A percentile compares a stretch with the other conserved stretches of the same genome.
Evolutionary conservation across 1,284 basidiomycete genomes (phyloP).

Genomic region (Cerioporus squamosus): DNA sequence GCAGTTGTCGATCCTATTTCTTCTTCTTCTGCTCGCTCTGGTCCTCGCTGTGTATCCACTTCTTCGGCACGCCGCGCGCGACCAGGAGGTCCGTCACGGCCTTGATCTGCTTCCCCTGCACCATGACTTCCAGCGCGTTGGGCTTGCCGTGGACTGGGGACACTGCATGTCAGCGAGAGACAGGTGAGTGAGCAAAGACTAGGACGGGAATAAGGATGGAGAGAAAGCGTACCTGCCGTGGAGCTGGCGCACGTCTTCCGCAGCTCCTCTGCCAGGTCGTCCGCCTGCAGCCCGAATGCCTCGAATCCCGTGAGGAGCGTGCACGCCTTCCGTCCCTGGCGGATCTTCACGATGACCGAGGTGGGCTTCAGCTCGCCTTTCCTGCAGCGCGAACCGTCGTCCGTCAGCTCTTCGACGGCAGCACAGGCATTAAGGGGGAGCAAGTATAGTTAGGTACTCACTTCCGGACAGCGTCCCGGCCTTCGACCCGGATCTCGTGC

Average conservation of each 20-base stretch:
- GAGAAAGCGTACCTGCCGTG: constrained; percentile 65
- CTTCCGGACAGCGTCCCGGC: constrained; percentile 59
- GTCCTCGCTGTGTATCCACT: constrained; percentile 70
- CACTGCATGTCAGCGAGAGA: constrained; percentile 42
- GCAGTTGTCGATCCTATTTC: constrained; percentile 12
- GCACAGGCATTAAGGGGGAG: background rate
- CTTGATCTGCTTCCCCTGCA: constrained; percentile 82
- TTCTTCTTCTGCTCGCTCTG: constrained; percentile 45
- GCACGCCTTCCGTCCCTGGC: constrained; percentile 77
- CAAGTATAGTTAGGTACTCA: constrained; percentile 36
- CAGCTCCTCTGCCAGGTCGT: constrained; percentile 81
- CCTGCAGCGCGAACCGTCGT: constrained; percentile 42
- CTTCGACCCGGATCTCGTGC: constrained; percentile 62
- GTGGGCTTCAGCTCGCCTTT: constrained; percentile 79
- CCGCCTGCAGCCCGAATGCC: constrained; percentile 68
- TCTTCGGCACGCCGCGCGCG: constrained; percentile 75
- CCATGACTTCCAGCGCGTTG: constrained; percentile 68
- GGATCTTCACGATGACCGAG: constrained; percentile 67
- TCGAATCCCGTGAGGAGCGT: constrained; percentile 84
- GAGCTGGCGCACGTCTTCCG: constrained; percentile 77
- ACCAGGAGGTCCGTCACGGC: constrained; percentile 68
- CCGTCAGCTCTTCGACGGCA: no score
- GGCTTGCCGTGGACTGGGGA: constrained; percentile 58
- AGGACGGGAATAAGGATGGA: background rate
- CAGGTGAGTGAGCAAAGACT: background rate